These are phyloP conservation scores for Isoetes taiwanensis DNA, from an alignment of 75 land plant species.

Conservation along the genomic window DNA sequence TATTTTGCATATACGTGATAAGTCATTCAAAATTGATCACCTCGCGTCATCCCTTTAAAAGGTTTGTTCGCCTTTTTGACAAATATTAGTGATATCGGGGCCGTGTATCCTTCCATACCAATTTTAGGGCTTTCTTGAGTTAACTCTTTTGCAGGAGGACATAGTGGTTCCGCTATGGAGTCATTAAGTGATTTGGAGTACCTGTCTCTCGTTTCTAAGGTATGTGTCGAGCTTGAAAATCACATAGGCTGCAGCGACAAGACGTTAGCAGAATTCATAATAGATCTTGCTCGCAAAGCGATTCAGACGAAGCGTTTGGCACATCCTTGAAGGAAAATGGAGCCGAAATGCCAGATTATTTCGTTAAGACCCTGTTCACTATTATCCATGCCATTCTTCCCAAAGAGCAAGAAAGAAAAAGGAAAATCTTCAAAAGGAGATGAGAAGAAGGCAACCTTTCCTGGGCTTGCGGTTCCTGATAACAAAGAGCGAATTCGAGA, in stretches of 20 bases:
- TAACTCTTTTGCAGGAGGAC: no score
- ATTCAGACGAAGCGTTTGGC: no score
- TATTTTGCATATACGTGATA: no score
- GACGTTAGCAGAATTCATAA: constrained; percentile 79
- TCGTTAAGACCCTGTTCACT: constrained; percentile 65
- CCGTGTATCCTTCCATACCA: no score
- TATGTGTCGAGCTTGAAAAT: constrained; percentile 64
- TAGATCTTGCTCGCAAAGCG: no score
- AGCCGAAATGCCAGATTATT: constrained; percentile 87
- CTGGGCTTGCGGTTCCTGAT: constrained; percentile 37
- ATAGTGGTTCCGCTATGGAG: constrained; percentile 8
- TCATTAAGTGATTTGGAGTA: constrained; percentile 71
- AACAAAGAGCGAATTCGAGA: constrained; percentile 32
- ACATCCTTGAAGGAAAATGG: no score
- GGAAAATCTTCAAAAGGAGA: constrained; percentile 12
- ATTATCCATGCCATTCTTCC: constrained; percentile 86
- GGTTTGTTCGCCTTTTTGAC: no score
- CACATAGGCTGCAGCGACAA: constrained; percentile 78
- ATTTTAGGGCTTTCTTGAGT: no score
- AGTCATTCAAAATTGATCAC: no score
- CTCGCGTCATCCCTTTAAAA: no score
- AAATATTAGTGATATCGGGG: no score
- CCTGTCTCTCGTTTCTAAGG: constrained; percentile 79
- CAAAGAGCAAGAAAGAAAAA: constrained; percentile 17
- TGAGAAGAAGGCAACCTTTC: constrained; percentile 22